phyloP scores from a whole-genome alignment of 768 basidiomycete genomes.

The Boletus bicolor region DNA sequence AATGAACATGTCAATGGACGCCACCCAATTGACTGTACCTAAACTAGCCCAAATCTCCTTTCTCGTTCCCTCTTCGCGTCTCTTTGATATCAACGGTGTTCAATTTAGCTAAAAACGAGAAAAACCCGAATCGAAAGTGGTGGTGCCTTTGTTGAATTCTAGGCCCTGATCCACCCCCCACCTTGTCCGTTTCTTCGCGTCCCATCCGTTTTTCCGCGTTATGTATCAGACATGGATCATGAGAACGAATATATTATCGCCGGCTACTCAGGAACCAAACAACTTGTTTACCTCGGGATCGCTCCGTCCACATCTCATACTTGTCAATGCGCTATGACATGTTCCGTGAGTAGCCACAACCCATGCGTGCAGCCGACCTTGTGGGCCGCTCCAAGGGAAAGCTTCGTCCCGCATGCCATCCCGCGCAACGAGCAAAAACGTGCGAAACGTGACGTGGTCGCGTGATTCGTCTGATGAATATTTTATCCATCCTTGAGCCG shows the following conservation, averaged over 20 bases:
- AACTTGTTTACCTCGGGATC: background rate
- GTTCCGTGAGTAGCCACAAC: background rate
- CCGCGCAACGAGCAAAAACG: too few species aligned
- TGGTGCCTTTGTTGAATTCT: background rate
- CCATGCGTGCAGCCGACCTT: background rate
- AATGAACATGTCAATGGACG: background rate
- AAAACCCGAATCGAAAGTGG: background rate
- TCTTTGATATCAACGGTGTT: background rate
- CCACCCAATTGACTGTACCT: conserved; percentile 12
- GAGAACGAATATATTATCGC: background rate
- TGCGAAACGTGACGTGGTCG: too few species aligned
- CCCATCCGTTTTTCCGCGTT: background rate
- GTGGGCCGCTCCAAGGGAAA: background rate
- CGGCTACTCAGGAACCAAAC: background rate
- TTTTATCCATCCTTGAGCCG: too few species aligned
- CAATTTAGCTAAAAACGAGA: conserved; percentile 15
- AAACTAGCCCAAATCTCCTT: background rate
- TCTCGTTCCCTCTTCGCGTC: background rate
- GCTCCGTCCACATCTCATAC: background rate
- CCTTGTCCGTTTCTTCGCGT: background rate
- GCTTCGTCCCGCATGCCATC: too few species aligned
- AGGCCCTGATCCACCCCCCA: background rate
- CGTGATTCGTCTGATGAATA: too few species aligned
- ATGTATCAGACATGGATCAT: background rate
- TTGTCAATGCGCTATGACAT: background rate